Conservation (phyloP, 2,329 filamentous ascomycete species). For the Grosmannia clavigera region DNA sequence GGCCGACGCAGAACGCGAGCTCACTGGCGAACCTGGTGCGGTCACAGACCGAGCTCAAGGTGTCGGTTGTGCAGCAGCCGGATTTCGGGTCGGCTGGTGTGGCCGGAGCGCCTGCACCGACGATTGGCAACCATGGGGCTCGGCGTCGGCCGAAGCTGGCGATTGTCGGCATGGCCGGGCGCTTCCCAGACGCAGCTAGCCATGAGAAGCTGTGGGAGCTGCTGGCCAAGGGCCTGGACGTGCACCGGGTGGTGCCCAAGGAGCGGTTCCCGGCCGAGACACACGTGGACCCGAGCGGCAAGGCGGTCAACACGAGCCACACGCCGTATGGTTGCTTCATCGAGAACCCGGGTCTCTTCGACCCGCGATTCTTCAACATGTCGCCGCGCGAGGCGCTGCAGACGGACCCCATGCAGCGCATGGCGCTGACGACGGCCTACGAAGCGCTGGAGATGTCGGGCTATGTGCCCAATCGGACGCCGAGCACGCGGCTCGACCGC, state of each 20-base stretch:
- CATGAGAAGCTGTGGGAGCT: slow-evolving; percentile 65
- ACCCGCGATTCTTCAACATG: slow-evolving; percentile 69
- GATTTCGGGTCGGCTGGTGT: slow-evolving; percentile 18
- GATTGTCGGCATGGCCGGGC: slow-evolving; percentile 71
- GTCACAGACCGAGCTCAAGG: slow-evolving; percentile 27
- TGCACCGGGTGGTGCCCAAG: slow-evolving; percentile 53
- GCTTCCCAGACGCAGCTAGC: slow-evolving; percentile 61
- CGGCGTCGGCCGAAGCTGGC: slow-evolving; percentile 56
- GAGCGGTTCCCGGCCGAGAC: slow-evolving; percentile 64
- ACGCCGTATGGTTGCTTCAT: slow-evolving; percentile 49
- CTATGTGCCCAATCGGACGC: slow-evolving; percentile 59
- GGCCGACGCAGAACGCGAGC: slow-evolving; percentile 35
- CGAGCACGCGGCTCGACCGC: slow-evolving; percentile 49
- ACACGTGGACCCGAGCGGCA: slow-evolving; percentile 60
- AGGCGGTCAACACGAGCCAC: slow-evolving; percentile 63
- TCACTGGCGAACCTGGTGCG: slow-evolving; percentile 32
- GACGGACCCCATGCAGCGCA: slow-evolving; percentile 67
- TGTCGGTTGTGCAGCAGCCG: slow-evolving; percentile 26
- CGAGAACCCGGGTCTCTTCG: slow-evolving; percentile 62
- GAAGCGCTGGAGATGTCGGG: slow-evolving; percentile 73
- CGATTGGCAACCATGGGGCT: slow-evolving; percentile 34
- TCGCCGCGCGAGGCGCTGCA: slow-evolving; percentile 46
- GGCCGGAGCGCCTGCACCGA: slow-evolving; percentile 15
- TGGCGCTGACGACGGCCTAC: slow-evolving; percentile 64
- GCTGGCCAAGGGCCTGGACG: slow-evolving; percentile 61